Conservation (phyloP, 208 protist genomes). For the Strigomonas galati region DNA sequence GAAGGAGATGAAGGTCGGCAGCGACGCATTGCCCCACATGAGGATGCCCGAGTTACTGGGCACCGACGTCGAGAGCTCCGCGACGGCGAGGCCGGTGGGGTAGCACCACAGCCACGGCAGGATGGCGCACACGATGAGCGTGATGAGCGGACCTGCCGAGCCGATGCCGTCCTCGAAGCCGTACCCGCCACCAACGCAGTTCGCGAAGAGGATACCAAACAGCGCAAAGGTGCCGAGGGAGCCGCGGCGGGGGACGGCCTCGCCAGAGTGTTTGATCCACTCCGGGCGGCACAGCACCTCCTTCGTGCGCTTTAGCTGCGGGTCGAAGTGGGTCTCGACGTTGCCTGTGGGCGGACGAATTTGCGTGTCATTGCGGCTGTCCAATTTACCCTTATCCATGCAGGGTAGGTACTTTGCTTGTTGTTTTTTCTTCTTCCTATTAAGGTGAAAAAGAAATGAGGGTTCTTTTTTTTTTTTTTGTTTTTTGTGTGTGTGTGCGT, state of each 20-base stretch:
- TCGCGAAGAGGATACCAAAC: slow-evolving; percentile 76
- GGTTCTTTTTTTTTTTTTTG: slow-evolving; percentile 1
- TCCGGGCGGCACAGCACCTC: slow-evolving; percentile 73
- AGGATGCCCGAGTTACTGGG: slow-evolving; percentile 85
- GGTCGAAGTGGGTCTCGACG: slow-evolving; percentile 60
- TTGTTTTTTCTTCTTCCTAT: background rate
- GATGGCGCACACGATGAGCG: slow-evolving; percentile 66
- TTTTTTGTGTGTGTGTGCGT: background rate
- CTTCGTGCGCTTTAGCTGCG: slow-evolving; percentile 63
- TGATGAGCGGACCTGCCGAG: slow-evolving; percentile 70
- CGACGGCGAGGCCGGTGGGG: slow-evolving; percentile 77
- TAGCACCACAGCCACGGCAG: slow-evolving; percentile 79
- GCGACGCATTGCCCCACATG: slow-evolving; percentile 84
- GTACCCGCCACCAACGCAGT: slow-evolving; percentile 80
- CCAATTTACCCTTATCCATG: no score
- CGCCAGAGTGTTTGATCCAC: slow-evolving; percentile 66
- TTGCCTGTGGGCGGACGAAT: background rate
- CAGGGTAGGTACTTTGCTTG: background rate
- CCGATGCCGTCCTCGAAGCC: slow-evolving; percentile 84
- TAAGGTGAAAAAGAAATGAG: background rate
- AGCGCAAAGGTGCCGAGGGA: slow-evolving; percentile 58
- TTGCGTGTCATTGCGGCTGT: no score
- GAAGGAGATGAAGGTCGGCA: slow-evolving; percentile 71
- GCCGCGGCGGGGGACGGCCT: slow-evolving; percentile 70
- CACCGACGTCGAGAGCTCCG: slow-evolving; percentile 76